phyloP scores from a whole-genome alignment of 768 basidiomycete genomes.

The Stropharia rugosoannulata region DNA sequence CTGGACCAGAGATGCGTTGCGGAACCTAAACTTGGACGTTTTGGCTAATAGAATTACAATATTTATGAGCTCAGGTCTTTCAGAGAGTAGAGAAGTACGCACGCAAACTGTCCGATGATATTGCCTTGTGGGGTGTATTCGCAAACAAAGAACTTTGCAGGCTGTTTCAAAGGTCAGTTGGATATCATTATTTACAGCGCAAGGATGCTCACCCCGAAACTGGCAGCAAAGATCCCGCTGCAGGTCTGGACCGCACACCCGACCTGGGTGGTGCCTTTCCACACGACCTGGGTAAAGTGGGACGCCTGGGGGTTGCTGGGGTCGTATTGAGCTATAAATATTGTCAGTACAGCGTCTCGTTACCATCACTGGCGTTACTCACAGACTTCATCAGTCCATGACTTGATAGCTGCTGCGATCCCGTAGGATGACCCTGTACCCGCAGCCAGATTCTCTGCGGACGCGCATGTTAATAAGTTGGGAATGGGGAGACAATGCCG shows the following conservation, averaged over 20 bases:
- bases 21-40: conserved; percentile 2
- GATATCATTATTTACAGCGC: background rate
- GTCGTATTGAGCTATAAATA: conserved; percentile 48
- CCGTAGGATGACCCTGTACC: conserved; percentile 56
- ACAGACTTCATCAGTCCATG: conserved; percentile 72
- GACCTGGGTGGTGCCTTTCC: conserved; percentile 64
- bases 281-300: conserved; percentile 78
- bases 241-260: conserved; percentile 63
- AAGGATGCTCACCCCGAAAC: conserved; percentile 46
- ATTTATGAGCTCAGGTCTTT: background rate
- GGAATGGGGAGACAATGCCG: background rate
- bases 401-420: conserved; percentile 48
- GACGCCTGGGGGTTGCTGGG: conserved; percentile 55
- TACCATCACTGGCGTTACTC: conserved; percentile 26
- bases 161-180: conserved; percentile 29
- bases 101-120: conserved; percentile 52
- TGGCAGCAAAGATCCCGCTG: conserved; percentile 54
- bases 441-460: conserved; percentile 70
- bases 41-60: background rate
- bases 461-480: background rate
- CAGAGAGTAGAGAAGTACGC: background rate
- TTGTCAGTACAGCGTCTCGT: background rate
- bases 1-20: too few species aligned
- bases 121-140: conserved; percentile 69
- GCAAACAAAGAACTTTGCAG: conserved; percentile 63